Percentiles rank a stretch among this genome's conserved stretches.
phyloP scores from a whole-genome alignment of 2,329 filamentous ascomycete genomes.

The Karstenula rhodostoma region DNA sequence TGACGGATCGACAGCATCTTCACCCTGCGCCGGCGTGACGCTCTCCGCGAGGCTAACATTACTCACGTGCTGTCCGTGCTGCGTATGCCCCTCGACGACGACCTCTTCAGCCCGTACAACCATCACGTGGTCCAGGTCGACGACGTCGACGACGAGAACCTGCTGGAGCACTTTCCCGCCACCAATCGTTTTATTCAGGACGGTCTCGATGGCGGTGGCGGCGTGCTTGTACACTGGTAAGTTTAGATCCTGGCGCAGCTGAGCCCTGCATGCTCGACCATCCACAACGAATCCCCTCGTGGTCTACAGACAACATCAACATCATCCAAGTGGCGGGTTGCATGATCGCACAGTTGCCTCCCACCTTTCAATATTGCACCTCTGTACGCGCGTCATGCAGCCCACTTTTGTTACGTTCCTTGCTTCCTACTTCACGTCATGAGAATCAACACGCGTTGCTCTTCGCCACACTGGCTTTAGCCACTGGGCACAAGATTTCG shows the following conservation, averaged over 20 bases:
- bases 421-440: slow-evolving; percentile 25
- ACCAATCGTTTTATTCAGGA: slow-evolving; percentile 85
- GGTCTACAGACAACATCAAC: slow-evolving; percentile 46
- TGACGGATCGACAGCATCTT: slow-evolving; percentile 70
- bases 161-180: slow-evolving; percentile 79
- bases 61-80: slow-evolving; percentile 91
- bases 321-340: slow-evolving; percentile 5
- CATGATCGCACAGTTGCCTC: slow-evolving; percentile 16
- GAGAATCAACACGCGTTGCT: slow-evolving; percentile 41
- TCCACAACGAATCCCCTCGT: slow-evolving; percentile 31
- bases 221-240: slow-evolving; percentile 76
- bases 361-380: slow-evolving; percentile 5
- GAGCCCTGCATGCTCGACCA: slow-evolving; percentile 43
- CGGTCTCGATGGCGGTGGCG: slow-evolving; percentile 69
- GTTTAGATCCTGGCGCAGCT: slow-evolving; percentile 52
- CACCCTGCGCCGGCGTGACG: slow-evolving; percentile 74
- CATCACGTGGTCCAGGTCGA: slow-evolving; percentile 86
- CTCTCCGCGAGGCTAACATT: slow-evolving; percentile 76
- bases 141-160: slow-evolving; percentile 88
- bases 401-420: slow-evolving; percentile 19
- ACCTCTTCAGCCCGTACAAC: slow-evolving; percentile 68
- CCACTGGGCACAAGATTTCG: slow-evolving; percentile 33
- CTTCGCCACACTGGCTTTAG: slow-evolving; percentile 43
- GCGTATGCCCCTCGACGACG: slow-evolving; percentile 65
- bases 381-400: slow-evolving; percentile 35